These are phyloP conservation scores for Monosporascus sp. DNA, from an alignment of 2,329 filamentous ascomycete genomes.

Conservation along the genomic window DNA sequence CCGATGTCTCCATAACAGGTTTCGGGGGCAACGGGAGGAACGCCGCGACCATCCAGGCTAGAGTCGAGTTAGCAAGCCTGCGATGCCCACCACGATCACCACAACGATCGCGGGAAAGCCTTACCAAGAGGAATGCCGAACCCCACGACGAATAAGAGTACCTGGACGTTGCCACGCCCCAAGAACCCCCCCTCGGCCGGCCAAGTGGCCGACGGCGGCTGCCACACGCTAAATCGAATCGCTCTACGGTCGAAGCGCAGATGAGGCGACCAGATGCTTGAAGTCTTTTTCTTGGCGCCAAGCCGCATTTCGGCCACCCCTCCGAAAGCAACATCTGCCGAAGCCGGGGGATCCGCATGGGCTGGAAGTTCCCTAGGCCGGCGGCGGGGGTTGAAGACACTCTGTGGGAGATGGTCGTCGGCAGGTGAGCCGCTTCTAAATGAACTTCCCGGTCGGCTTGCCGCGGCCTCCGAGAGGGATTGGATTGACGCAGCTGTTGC, in stretches of 20 bases:
- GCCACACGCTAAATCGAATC: conserved; percentile 60
- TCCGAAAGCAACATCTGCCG: conserved; percentile 37
- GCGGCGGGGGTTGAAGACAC: conserved; percentile 25
- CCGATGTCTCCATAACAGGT: conserved; percentile 46
- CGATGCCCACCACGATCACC: background rate
- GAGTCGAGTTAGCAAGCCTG: conserved; percentile 10
- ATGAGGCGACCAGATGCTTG: conserved; percentile 70
- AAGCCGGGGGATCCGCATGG: conserved; percentile 28
- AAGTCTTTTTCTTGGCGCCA: conserved; percentile 42
- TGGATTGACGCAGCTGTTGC: conserved; percentile 38
- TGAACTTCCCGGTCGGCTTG: conserved; percentile 43
- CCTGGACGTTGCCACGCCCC: conserved; percentile 66
- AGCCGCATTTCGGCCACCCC: conserved; percentile 25
- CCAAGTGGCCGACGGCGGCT: conserved; percentile 66
- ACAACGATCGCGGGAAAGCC: conserved; percentile 19
- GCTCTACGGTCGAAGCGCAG: conserved; percentile 58
- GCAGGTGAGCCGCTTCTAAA: conserved; percentile 42
- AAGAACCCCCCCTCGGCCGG: conserved; percentile 54
- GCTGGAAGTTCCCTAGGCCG: conserved; percentile 24
- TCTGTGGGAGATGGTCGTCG: conserved; percentile 39
- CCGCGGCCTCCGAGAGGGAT: conserved; percentile 40
- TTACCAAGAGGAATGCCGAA: conserved; percentile 72
- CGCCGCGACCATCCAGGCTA: conserved; percentile 76
- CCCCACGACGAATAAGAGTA: conserved; percentile 68
- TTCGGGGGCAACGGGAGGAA: conserved; percentile 65